Percentiles rank a stretch among this genome's conserved stretches.
Conservation (phyloP, 2,329 filamentous ascomycete species). For the Hymenoscyphus fructigenus region DNA sequence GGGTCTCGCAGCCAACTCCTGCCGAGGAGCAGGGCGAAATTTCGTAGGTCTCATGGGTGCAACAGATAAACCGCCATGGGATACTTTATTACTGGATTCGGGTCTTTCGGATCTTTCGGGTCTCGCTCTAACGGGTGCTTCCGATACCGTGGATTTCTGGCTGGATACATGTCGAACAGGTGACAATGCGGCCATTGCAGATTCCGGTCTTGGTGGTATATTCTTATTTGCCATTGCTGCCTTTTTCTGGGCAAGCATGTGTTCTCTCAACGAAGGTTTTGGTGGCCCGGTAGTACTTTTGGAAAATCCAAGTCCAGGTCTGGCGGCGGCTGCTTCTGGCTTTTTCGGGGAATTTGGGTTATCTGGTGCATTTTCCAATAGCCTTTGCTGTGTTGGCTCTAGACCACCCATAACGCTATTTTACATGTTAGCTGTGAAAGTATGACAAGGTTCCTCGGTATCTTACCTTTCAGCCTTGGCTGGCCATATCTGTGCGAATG, state of each 20-base stretch:
- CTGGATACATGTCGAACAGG: conserved; percentile 47
- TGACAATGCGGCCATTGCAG: conserved; percentile 62
- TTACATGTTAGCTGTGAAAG: conserved; percentile 23
- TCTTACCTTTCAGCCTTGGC: conserved; percentile 71
- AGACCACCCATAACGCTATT: conserved; percentile 73
- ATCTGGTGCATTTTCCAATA: conserved; percentile 78
- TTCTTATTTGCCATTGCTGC: conserved; percentile 52
- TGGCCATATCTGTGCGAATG: conserved; percentile 75
- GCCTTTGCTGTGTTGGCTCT: conserved; percentile 73
- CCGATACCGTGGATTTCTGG: conserved; percentile 35
- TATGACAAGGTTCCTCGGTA: not conserved
- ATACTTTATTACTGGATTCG: conserved; percentile 22
- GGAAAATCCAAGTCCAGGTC: conserved; percentile 60
- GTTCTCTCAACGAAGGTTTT: conserved; percentile 73
- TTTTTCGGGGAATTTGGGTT: conserved; percentile 73
- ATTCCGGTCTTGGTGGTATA: conserved; percentile 58
- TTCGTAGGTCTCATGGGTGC: conserved; percentile 62
- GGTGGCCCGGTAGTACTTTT: conserved; percentile 57
- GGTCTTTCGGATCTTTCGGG: conserved; percentile 41
- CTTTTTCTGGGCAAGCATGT: conserved; percentile 81
- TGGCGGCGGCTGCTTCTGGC: conserved; percentile 47
- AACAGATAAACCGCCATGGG: conserved; percentile 59
- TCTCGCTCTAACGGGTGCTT: conserved; percentile 40
- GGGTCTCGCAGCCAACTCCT: conserved; percentile 56
- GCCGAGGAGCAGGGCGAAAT: conserved; percentile 44